Base-by-base conservation (phyloP, 108 stramenopile genomes). In the Chaetoceros tenuissimus region DNA sequence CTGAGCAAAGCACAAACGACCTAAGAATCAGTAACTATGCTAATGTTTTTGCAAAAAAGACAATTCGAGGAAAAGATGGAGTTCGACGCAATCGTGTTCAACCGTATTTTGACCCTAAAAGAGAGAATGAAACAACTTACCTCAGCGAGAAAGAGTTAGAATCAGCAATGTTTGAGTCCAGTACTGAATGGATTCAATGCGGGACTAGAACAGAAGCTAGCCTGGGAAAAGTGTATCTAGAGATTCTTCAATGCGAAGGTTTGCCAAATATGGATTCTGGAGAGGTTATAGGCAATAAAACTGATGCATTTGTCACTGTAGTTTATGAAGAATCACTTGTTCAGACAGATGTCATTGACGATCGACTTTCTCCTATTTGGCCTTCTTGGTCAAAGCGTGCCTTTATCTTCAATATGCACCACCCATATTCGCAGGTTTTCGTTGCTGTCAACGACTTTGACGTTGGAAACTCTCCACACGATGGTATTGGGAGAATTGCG, bases 261-360 rank as follows among this genome's bases (percentile, higher is more conserved):
- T 51, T 85, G 3, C 80, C 75, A 20, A 80, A 85, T 28, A 63
- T 61, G 59, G 78, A 81, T 45, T 47, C 48, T 23, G 66, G 63
- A 34, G 48, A 10, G 2, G 17, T 46, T 5, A 50, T 63, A 40
- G 75, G 65, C 23, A 52, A 60, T n/a, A 79, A 74, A 55, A 79
- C 80, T 13, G 83, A 85, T 69, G 55, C 80, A 19, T 81, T 85
- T 54, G 79, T 73, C 16, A 71, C 75, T 28, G 7, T 81, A 20
- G 75, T 84, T 5, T 85, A 74, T 54, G 87, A 85, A 59, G 87
- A 89, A 29, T 78, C 69, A 49, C 55, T 79, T 22, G 82, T 72
- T 5, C 57, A 75, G 46, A 81, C 83, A 8, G 83, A 85, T 28
- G 69, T 77, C 7, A 74, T 85, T 46, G 55, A 63, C 40, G 75